These are phyloP conservation scores for Diplogelasinospora grovesii DNA, from an alignment of 495 filamentous ascomycete species.

Conservation along the genomic window DNA sequence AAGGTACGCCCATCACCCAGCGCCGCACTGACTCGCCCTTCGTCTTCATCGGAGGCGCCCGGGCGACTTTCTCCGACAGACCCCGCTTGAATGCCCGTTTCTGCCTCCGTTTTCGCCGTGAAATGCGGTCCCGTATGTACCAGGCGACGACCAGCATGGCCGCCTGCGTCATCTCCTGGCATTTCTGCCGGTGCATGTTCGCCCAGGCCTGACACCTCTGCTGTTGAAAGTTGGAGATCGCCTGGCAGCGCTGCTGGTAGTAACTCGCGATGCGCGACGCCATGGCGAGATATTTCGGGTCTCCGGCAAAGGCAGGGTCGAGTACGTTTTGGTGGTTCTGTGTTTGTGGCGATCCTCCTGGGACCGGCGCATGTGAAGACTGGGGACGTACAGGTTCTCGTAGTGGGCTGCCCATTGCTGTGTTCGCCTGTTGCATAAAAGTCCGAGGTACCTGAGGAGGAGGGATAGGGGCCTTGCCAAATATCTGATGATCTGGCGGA, in stretches of 20 bases:
- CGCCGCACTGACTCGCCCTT: conserved; percentile 27
- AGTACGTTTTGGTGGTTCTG: conserved; percentile 1
- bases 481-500: conserved; percentile 24
- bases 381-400: too few relatives aligned
- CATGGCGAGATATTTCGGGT: conserved; percentile 29
- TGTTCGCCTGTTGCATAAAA: too few relatives aligned
- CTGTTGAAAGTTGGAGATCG: conserved; percentile 28
- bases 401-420: too few relatives aligned
- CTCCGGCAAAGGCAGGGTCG: conserved; percentile 11
- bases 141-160: conserved; percentile 32
- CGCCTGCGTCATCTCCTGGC: conserved; percentile 31
- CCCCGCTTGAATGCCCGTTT: conserved; percentile 20
- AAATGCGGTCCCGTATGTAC: conserved; percentile 31
- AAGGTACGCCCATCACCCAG: conserved; percentile 29
- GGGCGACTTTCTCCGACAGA: conserved; percentile 9
- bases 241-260: conserved; percentile 33
- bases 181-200: conserved; percentile 25
- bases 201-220: conserved; percentile 34
- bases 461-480: conserved; percentile 12
- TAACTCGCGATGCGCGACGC: conserved; percentile 31
- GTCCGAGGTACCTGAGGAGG: conserved; percentile 8
- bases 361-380: too few relatives aligned
- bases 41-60: conserved; percentile 11
- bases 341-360: too few relatives aligned
- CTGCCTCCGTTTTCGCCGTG: conserved; percentile 15